Percentiles rank a stretch among this genome's conserved stretches.
These are phyloP conservation scores for Coccomyxa sp. DNA, from an alignment of 139 green algal genomes.

Conservation along the genomic window DNA sequence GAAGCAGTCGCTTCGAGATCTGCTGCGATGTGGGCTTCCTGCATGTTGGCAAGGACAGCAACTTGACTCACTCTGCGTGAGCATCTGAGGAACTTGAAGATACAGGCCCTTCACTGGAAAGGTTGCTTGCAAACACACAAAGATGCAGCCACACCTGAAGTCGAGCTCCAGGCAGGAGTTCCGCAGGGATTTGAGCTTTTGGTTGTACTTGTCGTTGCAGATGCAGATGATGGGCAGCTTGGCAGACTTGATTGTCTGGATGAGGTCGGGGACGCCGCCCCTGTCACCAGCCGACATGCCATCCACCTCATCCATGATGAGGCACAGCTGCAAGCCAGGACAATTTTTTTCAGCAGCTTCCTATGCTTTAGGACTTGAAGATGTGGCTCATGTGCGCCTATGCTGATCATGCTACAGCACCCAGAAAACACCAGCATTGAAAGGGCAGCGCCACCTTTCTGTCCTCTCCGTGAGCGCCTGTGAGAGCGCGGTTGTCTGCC, in stretches of 20 bases:
- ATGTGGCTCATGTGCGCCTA: too few species aligned
- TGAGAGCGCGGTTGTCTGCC: conserved; percentile 70
- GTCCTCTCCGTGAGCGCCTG: conserved; percentile 3
- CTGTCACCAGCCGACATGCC: conserved; percentile 93
- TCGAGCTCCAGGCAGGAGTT: conserved; percentile 90
- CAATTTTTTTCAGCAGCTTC: not conserved
- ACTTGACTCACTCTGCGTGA: not conserved
- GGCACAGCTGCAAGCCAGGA: conserved; percentile 37
- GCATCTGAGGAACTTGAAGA: too few species aligned
- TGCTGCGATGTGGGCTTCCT: conserved; percentile 73
- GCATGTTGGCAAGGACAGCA: not conserved
- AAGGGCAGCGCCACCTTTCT: conserved; percentile 29
- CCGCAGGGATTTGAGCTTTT: conserved; percentile 82
- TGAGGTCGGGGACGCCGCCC: conserved; percentile 90
- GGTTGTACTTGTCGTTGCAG: conserved; percentile 97
- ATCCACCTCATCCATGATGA: conserved; percentile 99
- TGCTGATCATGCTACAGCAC: not conserved
- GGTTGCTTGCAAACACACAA: too few species aligned
- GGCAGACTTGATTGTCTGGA: conserved; percentile 73
- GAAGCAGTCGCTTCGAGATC: conserved; percentile 72
- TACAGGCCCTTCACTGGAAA: too few species aligned
- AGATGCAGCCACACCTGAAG: conserved; percentile 29
- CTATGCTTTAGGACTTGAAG: not conserved
- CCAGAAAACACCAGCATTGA: too few species aligned
- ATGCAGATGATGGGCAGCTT: conserved; percentile 97